Evolutionary conservation across 768 basidiomycete species (phyloP).

Genomic region (Dictyophora rubrovolvata): DNA sequence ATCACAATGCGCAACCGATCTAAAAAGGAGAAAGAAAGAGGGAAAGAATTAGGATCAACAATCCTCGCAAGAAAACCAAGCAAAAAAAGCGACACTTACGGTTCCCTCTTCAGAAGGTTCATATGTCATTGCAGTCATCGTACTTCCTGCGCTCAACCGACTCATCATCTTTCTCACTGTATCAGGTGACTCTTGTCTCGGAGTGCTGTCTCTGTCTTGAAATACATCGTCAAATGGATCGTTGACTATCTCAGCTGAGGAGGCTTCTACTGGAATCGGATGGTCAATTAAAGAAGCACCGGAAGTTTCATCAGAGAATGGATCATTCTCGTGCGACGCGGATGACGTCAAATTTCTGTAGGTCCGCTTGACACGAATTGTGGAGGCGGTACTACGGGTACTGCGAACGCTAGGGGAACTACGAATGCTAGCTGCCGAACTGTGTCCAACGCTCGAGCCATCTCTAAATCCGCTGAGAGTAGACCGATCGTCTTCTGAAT

Average conservation of each 20-base stretch:
- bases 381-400: neutral
- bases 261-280: neutral
- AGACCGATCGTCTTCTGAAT: neutral
- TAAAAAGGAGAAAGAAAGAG: too few species aligned
- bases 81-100: neutral
- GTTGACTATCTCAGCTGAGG: neutral
- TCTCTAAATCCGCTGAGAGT: neutral
- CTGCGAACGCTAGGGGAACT: neutral
- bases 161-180: neutral
- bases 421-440: neutral
- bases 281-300: neutral
- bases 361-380: neutral
- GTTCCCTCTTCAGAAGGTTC: neutral
- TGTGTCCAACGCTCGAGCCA: neutral
- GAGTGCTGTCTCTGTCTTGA: neutral
- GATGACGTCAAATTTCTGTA: neutral
- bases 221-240: neutral
- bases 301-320: neutral
- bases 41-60: neutral
- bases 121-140: neutral
- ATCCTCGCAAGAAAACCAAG: neutral
- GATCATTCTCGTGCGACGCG: neutral
- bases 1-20: neutral
- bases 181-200: neutral
- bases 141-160: neutral